A percentile compares a stretch with the other conserved stretches of the same genome.
Conservation (phyloP, 2,329 filamentous ascomycete species). For the Pseudopithomyces maydicus region DNA sequence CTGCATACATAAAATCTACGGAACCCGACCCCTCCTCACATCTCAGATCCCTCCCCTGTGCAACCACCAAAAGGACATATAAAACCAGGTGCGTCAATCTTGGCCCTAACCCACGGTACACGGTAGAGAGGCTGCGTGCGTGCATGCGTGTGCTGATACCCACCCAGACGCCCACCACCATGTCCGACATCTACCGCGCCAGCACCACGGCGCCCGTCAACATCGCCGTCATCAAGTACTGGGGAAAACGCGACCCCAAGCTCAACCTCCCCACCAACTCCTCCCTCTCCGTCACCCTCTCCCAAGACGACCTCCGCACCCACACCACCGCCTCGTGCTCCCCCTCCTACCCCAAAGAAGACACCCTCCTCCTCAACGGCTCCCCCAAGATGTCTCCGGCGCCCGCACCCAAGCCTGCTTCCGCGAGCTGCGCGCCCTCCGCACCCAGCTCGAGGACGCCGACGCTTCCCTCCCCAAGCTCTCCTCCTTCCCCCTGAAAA, state of each 20-base stretch:
- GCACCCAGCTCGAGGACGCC: constrained; percentile 73
- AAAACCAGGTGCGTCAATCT: too few species aligned
- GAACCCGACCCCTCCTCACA: constrained; percentile 13
- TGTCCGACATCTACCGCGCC: constrained; percentile 75
- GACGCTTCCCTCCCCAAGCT: constrained; percentile 81
- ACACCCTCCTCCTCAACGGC: constrained; percentile 85
- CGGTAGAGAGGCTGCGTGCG: constrained; percentile 16
- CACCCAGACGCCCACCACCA: constrained; percentile 23
- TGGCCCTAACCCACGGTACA: background rate
- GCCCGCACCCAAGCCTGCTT: constrained; percentile 95
- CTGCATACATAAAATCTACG: constrained; percentile 30
- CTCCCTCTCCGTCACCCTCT: constrained; percentile 94
- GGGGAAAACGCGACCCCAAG: constrained; percentile 94
- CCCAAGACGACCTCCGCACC: constrained; percentile 89
- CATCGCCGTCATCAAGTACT: constrained; percentile 98
- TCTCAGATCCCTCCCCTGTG: too few species aligned
- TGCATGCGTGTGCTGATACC: constrained; percentile 5
- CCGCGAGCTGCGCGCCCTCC: constrained; percentile 78
- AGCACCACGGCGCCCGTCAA: constrained; percentile 97
- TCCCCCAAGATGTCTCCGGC: constrained; percentile 81
- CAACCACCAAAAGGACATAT: too few species aligned
- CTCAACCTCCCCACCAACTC: constrained; percentile 98
- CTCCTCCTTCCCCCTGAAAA: constrained; percentile 74
- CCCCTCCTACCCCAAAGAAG: constrained; percentile 65
- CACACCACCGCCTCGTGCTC: constrained; percentile 96